Percentiles rank a stretch among this genome's conserved stretches.
phyloP scores from a whole-genome alignment of 2,329 filamentous ascomycete genomes.

The Polychaeton citri region DNA sequence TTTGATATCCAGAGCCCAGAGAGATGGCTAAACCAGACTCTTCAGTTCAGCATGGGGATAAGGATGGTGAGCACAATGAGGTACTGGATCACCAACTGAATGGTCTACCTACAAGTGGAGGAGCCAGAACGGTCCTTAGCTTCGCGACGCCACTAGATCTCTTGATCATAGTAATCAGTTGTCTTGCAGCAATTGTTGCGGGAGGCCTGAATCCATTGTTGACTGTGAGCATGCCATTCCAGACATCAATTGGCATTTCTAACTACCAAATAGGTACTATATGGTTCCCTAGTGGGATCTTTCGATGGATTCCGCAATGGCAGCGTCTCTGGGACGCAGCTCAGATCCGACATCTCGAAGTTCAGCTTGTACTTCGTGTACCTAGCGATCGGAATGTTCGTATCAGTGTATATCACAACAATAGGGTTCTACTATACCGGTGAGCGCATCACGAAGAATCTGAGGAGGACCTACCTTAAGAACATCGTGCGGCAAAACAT shows the following conservation, averaged over 20 bases:
- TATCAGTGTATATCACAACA: constrained; percentile 61
- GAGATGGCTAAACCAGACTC: too few species aligned
- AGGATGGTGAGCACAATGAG: too few species aligned
- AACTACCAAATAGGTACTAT: too few species aligned
- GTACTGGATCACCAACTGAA: too few species aligned
- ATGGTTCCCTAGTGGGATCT: constrained; percentile 31
- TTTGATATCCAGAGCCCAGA: too few species aligned
- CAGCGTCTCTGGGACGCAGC: constrained; percentile 25
- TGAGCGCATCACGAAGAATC: constrained; percentile 26
- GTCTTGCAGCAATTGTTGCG: constrained; percentile 11
- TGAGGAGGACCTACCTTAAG: constrained; percentile 62
- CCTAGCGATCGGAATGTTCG: constrained; percentile 62
- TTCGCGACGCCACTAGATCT: too few species aligned
- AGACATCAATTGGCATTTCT: too few species aligned
- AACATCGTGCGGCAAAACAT: constrained; percentile 77
- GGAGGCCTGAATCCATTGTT: constrained; percentile 15
- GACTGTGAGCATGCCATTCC: constrained; percentile 54
- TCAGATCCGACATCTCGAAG: constrained; percentile 43
- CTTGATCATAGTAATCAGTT: constrained; percentile 22
- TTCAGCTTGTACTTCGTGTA: constrained; percentile 71
- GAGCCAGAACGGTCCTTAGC: too few species aligned
- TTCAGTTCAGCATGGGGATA: too few species aligned
- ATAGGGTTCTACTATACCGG: constrained; percentile 64
- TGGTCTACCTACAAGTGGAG: too few species aligned
- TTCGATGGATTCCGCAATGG: constrained; percentile 11